phyloP scores from a whole-genome alignment of 331 rosid species.

The Cucumis variabilis region DNA sequence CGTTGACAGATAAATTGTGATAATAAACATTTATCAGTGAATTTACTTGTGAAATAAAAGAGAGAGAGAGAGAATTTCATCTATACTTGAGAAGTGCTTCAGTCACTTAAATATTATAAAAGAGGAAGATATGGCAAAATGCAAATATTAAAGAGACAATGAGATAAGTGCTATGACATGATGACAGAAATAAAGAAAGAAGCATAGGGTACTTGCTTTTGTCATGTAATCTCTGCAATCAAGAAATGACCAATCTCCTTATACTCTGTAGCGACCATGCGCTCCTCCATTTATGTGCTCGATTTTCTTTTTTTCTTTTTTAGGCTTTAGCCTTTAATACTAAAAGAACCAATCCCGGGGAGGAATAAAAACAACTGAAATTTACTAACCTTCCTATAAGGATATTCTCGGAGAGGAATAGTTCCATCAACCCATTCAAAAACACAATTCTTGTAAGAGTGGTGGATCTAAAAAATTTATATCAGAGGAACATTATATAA shows the following conservation, averaged over 20 bases:
- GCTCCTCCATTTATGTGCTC: slow-evolving; percentile 91
- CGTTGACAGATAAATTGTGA: too few relatives aligned
- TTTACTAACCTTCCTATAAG: slow-evolving; percentile 84
- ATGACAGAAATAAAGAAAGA: not conserved
- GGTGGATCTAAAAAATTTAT: too few relatives aligned
- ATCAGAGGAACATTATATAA: too few relatives aligned
- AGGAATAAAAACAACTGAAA: slow-evolving; percentile 30
- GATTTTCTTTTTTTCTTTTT: too few relatives aligned
- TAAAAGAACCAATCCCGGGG: slow-evolving; percentile 25
- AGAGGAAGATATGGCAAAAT: not conserved
- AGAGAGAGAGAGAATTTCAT: not conserved
- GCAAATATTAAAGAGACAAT: slow-evolving; percentile 5
- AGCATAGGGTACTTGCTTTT: slow-evolving; percentile 58
- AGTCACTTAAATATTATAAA: not conserved
- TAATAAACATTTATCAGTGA: too few relatives aligned
- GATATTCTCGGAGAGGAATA: slow-evolving; percentile 92
- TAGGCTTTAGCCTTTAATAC: slow-evolving; percentile 36
- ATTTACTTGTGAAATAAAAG: not conserved
- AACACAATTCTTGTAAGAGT: slow-evolving; percentile 98
- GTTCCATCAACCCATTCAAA: slow-evolving; percentile 99
- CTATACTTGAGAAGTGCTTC: not conserved
- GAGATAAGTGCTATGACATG: not conserved
- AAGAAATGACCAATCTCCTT: slow-evolving; percentile 85
- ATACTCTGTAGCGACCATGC: slow-evolving; percentile 81
- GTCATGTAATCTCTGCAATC: slow-evolving; percentile 83